These are phyloP conservation scores for Puccinia brachypodii DNA, from an alignment of 1,284 basidiomycete species.

Conservation along the genomic window DNA sequence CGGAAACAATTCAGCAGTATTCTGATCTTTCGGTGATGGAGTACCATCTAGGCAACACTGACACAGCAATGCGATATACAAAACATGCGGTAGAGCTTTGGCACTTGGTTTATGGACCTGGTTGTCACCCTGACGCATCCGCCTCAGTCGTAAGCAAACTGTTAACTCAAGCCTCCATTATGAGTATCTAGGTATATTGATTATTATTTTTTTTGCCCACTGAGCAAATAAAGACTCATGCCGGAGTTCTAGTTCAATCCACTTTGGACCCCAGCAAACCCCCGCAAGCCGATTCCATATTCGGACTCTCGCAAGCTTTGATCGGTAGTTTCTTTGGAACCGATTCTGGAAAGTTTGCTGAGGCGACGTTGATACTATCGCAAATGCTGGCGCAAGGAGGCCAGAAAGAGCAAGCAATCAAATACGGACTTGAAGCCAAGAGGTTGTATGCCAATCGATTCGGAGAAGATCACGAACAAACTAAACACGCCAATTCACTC, in stretches of 20 bases:
- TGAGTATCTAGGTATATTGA: neutral
- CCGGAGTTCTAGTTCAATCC: constrained; percentile 32
- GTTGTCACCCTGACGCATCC: constrained; percentile 44
- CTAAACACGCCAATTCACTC: constrained; percentile 35
- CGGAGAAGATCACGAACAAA: constrained; percentile 41
- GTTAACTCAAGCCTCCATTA: neutral
- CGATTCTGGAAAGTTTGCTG: constrained; percentile 38
- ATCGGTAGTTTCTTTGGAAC: constrained; percentile 45
- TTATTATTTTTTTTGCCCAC: neutral
- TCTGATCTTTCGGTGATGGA: constrained; percentile 64
- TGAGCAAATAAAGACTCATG: constrained; percentile 40
- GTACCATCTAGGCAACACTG: constrained; percentile 59
- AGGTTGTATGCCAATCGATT: constrained; percentile 32
- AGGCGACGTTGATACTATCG: constrained; percentile 42
- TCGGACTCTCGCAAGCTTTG: constrained; percentile 40
- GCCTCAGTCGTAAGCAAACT: constrained; percentile 31
- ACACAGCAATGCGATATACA: constrained; percentile 60
- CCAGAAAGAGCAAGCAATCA: constrained; percentile 41
- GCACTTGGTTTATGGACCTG: constrained; percentile 62
- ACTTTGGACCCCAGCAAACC: constrained; percentile 20
- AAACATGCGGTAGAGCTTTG: constrained; percentile 62
- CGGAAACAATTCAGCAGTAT: constrained; percentile 63
- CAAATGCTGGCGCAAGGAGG: constrained; percentile 34
- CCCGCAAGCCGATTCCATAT: constrained; percentile 30
- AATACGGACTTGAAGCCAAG: constrained; percentile 31